Percentiles rank a stretch among this genome's conserved stretches.
Evolutionary conservation across 495 filamentous ascomycete genomes (phyloP).

Genomic region (Pseudotulostoma volvatum): DNA sequence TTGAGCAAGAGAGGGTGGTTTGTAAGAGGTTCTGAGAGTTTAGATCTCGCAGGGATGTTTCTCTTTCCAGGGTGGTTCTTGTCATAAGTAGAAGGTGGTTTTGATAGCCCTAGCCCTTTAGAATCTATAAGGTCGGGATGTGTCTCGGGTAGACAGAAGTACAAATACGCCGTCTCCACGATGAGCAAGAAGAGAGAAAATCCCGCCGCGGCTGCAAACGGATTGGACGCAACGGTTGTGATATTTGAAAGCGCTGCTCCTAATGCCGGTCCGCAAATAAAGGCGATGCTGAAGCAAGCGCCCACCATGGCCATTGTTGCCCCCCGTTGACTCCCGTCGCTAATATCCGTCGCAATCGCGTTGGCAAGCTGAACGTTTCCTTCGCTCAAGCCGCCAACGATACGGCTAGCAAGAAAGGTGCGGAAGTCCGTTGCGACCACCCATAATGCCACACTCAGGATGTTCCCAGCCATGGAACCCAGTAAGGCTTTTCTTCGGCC

Average conservation of each 20-base stretch:
- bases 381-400: constrained; percentile 88
- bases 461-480: constrained; percentile 89
- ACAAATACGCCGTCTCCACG: constrained; percentile 78
- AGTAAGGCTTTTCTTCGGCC: constrained; percentile 80
- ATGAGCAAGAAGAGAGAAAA: constrained; percentile 72
- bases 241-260: constrained; percentile 69
- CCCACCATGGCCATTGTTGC: constrained; percentile 92
- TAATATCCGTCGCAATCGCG: constrained; percentile 93
- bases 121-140: constrained; percentile 32
- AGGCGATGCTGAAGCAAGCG: constrained; percentile 91
- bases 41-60: not conserved
- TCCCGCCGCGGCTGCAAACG: constrained; percentile 77
- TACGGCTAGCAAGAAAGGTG: constrained; percentile 79
- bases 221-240: constrained; percentile 65
- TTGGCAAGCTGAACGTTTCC: constrained; percentile 94
- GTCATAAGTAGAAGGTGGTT: not conserved
- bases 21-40: constrained; percentile 29
- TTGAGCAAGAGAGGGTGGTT: constrained; percentile 79
- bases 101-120: not conserved
- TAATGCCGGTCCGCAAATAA: constrained; percentile 86
- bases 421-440: constrained; percentile 83
- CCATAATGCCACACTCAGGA: constrained; percentile 84
- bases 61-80: too few species aligned
- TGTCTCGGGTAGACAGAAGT: constrained; percentile 75
- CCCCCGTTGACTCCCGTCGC: constrained; percentile 61